These are phyloP conservation scores for Geosmithia flava DNA, from an alignment of 2,329 filamentous ascomycete genomes.

Conservation along the genomic window DNA sequence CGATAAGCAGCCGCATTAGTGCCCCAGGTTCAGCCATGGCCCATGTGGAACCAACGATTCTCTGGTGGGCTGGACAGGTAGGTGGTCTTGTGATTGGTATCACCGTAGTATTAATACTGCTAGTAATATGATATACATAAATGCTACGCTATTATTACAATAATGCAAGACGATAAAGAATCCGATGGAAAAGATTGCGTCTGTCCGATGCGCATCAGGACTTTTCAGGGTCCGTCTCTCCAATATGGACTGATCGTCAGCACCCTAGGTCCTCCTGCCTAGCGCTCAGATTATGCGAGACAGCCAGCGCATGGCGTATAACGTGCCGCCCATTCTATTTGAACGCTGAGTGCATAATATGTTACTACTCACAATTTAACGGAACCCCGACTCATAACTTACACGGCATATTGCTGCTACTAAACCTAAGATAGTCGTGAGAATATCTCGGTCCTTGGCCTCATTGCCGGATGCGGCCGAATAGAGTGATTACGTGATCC, in stretches of 20 bases:
- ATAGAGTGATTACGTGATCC: neutral
- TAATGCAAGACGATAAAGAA: too few species aligned
- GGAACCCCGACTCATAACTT: neutral
- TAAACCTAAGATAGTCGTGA: neutral
- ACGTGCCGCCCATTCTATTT: neutral
- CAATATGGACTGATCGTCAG: neutral
- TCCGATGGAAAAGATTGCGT: too few species aligned
- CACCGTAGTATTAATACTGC: neutral
- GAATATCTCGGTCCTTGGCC: neutral
- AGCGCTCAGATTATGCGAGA: neutral
- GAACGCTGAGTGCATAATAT: neutral
- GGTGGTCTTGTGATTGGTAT: neutral
- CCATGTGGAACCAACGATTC: neutral
- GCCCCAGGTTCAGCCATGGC: neutral
- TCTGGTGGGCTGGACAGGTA: neutral
- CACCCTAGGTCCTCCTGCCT: neutral
- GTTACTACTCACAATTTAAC: neutral
- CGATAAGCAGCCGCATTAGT: slow-evolving; percentile 3
- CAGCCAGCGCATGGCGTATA: neutral
- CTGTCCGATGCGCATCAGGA: neutral
- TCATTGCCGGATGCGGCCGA: neutral
- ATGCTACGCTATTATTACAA: too few species aligned
- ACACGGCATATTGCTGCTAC: neutral
- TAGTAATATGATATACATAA: neutral
- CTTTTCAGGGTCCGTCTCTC: neutral